Evolutionary conservation across 1,284 basidiomycete genomes (phyloP).

Genomic region (Heliocybe sulcata): DNA sequence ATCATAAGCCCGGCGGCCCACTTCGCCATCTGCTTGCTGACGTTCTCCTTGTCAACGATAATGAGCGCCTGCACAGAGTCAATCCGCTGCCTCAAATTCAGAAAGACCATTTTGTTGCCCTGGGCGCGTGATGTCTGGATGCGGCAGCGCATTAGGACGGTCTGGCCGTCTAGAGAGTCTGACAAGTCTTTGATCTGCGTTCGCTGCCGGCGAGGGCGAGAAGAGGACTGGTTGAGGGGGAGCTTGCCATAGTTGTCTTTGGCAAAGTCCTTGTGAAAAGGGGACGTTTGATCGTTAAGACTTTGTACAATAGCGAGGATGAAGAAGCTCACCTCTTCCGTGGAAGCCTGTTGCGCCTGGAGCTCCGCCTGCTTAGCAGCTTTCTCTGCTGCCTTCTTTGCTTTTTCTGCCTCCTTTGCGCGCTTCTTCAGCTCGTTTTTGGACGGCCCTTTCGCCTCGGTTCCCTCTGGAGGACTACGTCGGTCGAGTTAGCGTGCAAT

Average conservation of each 20-base stretch:
- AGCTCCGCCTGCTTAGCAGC: slow-evolving; percentile 76
- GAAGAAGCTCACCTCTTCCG: slow-evolving; percentile 49
- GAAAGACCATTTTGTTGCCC: slow-evolving; percentile 92
- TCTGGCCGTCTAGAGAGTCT: slow-evolving; percentile 67
- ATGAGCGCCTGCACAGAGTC: slow-evolving; percentile 90
- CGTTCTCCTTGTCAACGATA: slow-evolving; percentile 67
- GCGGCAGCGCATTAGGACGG: slow-evolving; percentile 82
- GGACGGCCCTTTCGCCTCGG: slow-evolving; percentile 42
- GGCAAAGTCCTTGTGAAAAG: slow-evolving; percentile 68
- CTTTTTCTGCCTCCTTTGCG: slow-evolving; percentile 90
- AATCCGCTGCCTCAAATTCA: slow-evolving; percentile 86
- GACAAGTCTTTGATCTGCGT: slow-evolving; percentile 64
- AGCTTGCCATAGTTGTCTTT: slow-evolving; percentile 85
- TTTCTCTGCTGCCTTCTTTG: slow-evolving; percentile 82
- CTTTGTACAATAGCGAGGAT: slow-evolving; percentile 4
- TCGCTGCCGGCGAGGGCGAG: slow-evolving; percentile 44
- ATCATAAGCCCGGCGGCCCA: slow-evolving; percentile 76
- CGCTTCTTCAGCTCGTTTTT: slow-evolving; percentile 94
- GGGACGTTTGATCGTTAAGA: slow-evolving; percentile 4
- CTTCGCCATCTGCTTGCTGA: slow-evolving; percentile 98
- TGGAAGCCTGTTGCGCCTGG: slow-evolving; percentile 67
- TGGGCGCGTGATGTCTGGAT: slow-evolving; percentile 90
- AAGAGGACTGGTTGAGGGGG: slow-evolving; percentile 90
- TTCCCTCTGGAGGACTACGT: neutral
- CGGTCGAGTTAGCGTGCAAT: neutral